These are phyloP conservation scores for Metschnikowia dekortorum DNA, from an alignment of 805 yeast species.

Conservation along the genomic window DNA sequence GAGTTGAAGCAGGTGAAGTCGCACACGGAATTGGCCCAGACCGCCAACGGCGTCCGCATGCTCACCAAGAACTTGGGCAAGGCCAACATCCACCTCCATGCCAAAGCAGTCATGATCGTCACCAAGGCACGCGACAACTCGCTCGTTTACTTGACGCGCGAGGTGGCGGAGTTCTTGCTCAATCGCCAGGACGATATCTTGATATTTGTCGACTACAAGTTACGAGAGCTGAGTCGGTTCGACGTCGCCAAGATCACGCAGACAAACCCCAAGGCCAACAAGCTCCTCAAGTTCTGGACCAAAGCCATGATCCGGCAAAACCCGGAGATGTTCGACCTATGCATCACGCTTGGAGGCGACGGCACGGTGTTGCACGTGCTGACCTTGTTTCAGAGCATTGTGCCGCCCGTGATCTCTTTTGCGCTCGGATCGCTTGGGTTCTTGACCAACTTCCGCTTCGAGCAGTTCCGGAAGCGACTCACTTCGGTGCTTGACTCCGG, in stretches of 20 bases:
- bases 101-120: conserved; percentile 69
- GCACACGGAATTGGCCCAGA: conserved; percentile 72
- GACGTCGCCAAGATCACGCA: conserved; percentile 49
- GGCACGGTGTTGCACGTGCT: conserved; percentile 44
- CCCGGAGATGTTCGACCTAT: conserved; percentile 42
- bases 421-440: conserved; percentile 42
- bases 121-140: conserved; percentile 89
- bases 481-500: conserved; percentile 61
- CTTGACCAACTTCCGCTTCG: conserved; percentile 75
- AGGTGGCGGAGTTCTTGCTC: conserved; percentile 74
- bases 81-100: conserved; percentile 67
- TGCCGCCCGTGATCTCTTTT: conserved; percentile 45
- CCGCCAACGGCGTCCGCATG: conserved; percentile 76
- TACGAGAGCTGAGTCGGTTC: conserved; percentile 61
- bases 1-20: conserved; percentile 55
- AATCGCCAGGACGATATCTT: conserved; percentile 30
- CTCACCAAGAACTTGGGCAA: conserved; percentile 66
- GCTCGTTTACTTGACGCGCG: conserved; percentile 69
- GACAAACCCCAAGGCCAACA: conserved; percentile 43
- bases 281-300: conserved; percentile 65
- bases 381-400: conserved; percentile 40
- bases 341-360: conserved; percentile 44
- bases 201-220: conserved; percentile 71
- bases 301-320: conserved; percentile 46
- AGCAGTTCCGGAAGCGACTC: conserved; percentile 59